A percentile compares a stretch with the other conserved stretches of the same genome.
Conservation (phyloP, 495 filamentous ascomycete genomes). For the Hyaloscypha bicolor region DNA sequence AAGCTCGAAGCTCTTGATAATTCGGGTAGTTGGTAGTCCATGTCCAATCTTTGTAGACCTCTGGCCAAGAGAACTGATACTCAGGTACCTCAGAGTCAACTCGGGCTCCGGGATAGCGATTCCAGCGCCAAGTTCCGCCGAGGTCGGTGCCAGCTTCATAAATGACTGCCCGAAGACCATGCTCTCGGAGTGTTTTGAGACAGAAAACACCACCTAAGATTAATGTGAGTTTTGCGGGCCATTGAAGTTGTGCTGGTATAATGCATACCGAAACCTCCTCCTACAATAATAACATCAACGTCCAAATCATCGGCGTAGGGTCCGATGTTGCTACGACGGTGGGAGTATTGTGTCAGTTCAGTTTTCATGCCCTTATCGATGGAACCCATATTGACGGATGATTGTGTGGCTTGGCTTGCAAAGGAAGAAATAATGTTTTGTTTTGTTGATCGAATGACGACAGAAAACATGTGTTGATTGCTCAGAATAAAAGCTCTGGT, state of each 20-base stretch:
- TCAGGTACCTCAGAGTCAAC: constrained; percentile 54
- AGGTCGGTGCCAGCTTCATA: constrained; percentile 50
- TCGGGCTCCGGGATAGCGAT: constrained; percentile 53
- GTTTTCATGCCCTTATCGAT: constrained; percentile 28
- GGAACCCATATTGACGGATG: constrained; percentile 11
- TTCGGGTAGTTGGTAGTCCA: constrained; percentile 56
- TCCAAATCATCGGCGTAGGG: constrained; percentile 42
- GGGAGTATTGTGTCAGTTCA: constrained; percentile 32
- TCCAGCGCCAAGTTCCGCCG: constrained; percentile 55
- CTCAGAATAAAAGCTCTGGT: not conserved
- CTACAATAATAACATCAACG: constrained; percentile 54
- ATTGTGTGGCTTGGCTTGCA: constrained; percentile 14
- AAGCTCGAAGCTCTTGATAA: constrained; percentile 50
- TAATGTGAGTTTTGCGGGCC: constrained; percentile 4
- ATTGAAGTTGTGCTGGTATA: not conserved
- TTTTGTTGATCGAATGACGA: constrained; percentile 19
- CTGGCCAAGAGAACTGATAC: constrained; percentile 54
- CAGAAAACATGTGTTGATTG: constrained; percentile 9
- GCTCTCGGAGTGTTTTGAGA: constrained; percentile 43
- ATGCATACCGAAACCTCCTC: constrained; percentile 47
- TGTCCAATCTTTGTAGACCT: constrained; percentile 55
- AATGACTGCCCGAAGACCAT: constrained; percentile 42
- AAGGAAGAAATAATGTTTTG: constrained; percentile 13
- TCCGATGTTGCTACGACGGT: constrained; percentile 43
- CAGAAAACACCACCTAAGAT: constrained; percentile 37